These are phyloP conservation scores for Aurinia saxatilis DNA, from an alignment of 345 rosid species.

Conservation along the genomic window DNA sequence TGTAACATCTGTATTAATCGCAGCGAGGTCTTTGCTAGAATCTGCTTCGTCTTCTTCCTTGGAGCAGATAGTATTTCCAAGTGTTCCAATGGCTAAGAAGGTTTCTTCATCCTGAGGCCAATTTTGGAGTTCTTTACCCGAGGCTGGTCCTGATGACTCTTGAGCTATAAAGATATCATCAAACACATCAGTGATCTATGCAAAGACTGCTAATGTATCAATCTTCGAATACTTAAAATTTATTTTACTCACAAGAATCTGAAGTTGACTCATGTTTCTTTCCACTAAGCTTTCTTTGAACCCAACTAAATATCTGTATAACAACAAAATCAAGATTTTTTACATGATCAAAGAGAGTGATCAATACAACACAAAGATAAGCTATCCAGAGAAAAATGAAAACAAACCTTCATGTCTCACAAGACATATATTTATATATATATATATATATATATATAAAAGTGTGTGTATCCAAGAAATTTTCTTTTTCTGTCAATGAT, in stretches of 20 bases:
- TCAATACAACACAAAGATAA: background rate
- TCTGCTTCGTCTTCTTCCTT: slow-evolving; percentile 23
- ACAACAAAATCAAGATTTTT: background rate
- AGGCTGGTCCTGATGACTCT: slow-evolving; percentile 23
- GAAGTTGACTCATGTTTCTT: slow-evolving; percentile 21
- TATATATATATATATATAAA: background rate
- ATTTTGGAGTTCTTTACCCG: slow-evolving; percentile 49
- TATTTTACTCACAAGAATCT: slow-evolving; percentile 33
- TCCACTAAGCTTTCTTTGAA: slow-evolving; percentile 52
- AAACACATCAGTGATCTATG: slow-evolving; percentile 10
- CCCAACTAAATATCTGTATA: slow-evolving; percentile 60
- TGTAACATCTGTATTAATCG: slow-evolving; percentile 10
- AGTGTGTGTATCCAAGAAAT: slow-evolving; percentile 19
- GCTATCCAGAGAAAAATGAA: background rate
- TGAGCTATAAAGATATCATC: slow-evolving; percentile 21
- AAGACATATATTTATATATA: background rate
- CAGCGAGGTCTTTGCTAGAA: slow-evolving; percentile 20
- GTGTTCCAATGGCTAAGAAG: slow-evolving; percentile 73
- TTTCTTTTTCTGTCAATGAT: slow-evolving; percentile 26
- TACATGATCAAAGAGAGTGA: slow-evolving; percentile 1
- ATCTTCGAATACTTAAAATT: no score
- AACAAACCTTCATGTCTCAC: slow-evolving; percentile 26
- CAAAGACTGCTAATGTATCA: background rate
- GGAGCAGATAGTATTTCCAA: slow-evolving; percentile 41
- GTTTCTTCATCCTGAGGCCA: slow-evolving; percentile 51